Evolutionary conservation across 257 asterid genomes (phyloP), one percentile per base, ranked within the genome.

Genomic region (Eucommia ulmoides): DNA sequence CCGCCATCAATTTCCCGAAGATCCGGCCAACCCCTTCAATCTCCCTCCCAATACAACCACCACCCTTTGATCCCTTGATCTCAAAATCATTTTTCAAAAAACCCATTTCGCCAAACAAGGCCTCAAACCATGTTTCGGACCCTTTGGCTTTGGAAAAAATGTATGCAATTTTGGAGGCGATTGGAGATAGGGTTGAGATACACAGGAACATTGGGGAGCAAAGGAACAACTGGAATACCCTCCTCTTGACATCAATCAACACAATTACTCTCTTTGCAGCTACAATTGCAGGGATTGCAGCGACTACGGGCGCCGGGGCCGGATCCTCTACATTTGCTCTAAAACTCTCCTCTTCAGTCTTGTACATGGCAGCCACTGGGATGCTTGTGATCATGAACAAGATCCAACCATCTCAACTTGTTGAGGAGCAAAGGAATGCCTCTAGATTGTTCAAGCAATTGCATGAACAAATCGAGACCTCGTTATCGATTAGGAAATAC

Each of bases 391-490:
- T 54, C 50, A 50, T 65, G 55, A 65, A 65, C 62, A 59, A 65
- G 47, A 47, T 65, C 24, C 71, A 65, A 46, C 71, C 71, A 22
- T 54, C 71, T 1, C 71, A 65, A 51, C 66, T 65, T 16, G 71
- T 54, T 18, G 71, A 65, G 33, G 66, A 65, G 35, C 71, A 65
- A 45, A 54, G 66, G 1, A 59, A 33, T 45, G 66, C 66, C 0
- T 14, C 62, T 4, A 59, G 66, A 24, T 12, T 65, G 62, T 59
- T 65, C 24, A 65, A 53, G 44, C 58, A 59, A 22, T 21, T 65
- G 7, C 65, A 22, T 22, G 20, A 45, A 24, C 53, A 65, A 26
- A 65, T 58, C 1, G 26, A 41, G 12, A 53, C 58, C 1, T 20
- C 49, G 24, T 20, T 65, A n/a, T 54, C 49, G 18, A 0, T 52